Percentiles rank a stretch among this genome's conserved stretches.
Evolutionary conservation across 192 early-diverging fungal species (phyloP).

Genomic region (Paraglomus brasilianum): DNA sequence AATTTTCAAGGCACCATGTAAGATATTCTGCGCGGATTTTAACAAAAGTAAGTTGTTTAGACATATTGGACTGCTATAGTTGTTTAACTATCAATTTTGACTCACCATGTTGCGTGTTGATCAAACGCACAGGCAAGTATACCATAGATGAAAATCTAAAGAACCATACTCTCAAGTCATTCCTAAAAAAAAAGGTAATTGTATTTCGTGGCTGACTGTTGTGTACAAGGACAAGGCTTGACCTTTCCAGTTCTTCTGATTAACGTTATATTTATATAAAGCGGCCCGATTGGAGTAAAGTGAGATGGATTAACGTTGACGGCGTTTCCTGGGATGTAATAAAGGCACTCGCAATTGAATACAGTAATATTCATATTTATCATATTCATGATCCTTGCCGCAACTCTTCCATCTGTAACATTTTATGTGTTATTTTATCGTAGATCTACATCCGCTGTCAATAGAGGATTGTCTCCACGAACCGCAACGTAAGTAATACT

Average conservation of each 20-base stretch:
- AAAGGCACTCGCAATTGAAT: conserved; percentile 38
- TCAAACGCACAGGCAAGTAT: neutral
- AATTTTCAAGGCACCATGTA: neutral
- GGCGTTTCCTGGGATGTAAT: conserved; percentile 50
- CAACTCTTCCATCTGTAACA: neutral
- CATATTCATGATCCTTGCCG: neutral
- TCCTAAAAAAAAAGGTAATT: neutral
- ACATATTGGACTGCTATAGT: neutral
- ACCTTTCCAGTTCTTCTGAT: neutral
- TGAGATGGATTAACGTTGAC: conserved; percentile 57
- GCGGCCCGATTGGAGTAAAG: conserved; percentile 42
- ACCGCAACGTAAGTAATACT: conserved; percentile 1
- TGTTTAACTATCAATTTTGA: too few species aligned
- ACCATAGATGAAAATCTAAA: neutral
- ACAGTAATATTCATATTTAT: conserved; percentile 31
- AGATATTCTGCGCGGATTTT: conserved; percentile 12
- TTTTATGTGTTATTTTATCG: neutral
- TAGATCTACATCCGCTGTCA: conserved; percentile 40
- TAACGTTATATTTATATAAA: neutral
- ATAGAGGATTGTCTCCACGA: conserved; percentile 35
- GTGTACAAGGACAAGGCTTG: neutral
- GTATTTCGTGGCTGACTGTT: neutral
- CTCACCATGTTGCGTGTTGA: too few species aligned
- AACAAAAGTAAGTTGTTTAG: neutral
- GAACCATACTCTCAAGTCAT: neutral